Conservation (phyloP, 2,329 filamentous ascomycete genomes). For the Exutisphaerella laricina region DNA sequence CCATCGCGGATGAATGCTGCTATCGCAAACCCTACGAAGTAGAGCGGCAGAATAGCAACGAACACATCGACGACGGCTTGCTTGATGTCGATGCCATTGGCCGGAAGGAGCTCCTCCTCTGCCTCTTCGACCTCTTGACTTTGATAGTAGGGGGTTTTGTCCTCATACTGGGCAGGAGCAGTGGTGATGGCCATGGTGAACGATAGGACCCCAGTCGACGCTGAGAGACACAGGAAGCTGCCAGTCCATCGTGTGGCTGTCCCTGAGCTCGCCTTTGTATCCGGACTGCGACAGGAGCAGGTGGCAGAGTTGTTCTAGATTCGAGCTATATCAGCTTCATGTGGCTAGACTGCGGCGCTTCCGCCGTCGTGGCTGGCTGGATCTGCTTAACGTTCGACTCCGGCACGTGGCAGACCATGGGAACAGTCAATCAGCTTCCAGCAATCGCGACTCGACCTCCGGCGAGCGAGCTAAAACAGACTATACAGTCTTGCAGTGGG, state of each 20-base stretch:
- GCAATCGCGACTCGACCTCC: no score
- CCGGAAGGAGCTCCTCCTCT: neutral
- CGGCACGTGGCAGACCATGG: no score
- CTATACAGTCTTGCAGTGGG: no score
- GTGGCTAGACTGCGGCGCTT: neutral
- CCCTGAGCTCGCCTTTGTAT: neutral
- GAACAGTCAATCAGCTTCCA: no score
- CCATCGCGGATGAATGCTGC: conserved; percentile 8
- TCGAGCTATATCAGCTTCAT: neutral
- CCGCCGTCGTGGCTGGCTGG: neutral
- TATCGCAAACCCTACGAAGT: conserved; percentile 11
- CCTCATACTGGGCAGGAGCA: neutral
- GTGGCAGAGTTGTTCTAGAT: neutral
- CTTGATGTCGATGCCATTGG: neutral
- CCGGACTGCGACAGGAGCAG: neutral
- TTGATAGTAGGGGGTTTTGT: neutral
- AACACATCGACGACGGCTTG: conserved; percentile 5
- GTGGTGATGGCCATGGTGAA: neutral
- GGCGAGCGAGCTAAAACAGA: no score
- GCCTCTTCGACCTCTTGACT: neutral
- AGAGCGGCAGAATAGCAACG: conserved; percentile 10
- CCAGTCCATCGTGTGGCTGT: neutral
- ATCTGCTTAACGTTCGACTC: no score
- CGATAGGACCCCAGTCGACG: neutral
- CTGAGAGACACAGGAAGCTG: neutral